Percentiles rank a stretch among this genome's conserved stretches.
These are phyloP conservation scores for Xylaria sp. DNA, from an alignment of 2,329 filamentous ascomycete species.

Conservation along the genomic window DNA sequence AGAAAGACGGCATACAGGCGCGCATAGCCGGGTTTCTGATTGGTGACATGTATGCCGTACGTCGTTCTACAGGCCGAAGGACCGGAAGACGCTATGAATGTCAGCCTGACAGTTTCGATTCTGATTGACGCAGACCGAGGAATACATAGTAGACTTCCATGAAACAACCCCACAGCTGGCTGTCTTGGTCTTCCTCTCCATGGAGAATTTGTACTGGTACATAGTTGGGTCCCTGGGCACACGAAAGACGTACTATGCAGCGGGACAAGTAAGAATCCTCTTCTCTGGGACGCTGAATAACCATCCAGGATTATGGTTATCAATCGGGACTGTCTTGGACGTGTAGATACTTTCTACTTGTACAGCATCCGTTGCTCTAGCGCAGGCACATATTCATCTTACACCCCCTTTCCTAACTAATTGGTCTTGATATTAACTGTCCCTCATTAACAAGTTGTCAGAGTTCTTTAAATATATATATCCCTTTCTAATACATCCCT, in stretches of 20 bases:
- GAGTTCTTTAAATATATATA: conserved; percentile 15
- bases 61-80: not conserved
- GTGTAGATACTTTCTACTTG: conserved; percentile 18
- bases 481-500: conserved; percentile 1
- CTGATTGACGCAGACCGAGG: conserved; percentile 2
- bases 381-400: not conserved
- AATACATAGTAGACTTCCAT: not conserved
- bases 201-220: conserved; percentile 15
- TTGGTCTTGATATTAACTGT: conserved; percentile 28
- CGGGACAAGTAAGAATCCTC: conserved; percentile 24
- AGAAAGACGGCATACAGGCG: not conserved
- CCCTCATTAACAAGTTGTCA: conserved; percentile 16
- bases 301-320: conserved; percentile 7
- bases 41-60: conserved; percentile 2
- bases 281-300: conserved; percentile 14
- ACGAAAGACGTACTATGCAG: conserved; percentile 14
- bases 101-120: not conserved
- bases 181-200: conserved; percentile 7
- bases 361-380: conserved; percentile 4
- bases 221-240: conserved; percentile 9
- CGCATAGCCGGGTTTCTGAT: not conserved
- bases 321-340: conserved; percentile 3
- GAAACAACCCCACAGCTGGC: conserved; percentile 24
- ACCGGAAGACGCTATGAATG: not conserved
- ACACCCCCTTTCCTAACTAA: conserved; percentile 4